Evolutionary conservation across 2,329 filamentous ascomycete genomes (phyloP).

Genomic region (Metarhizium robertsii): DNA sequence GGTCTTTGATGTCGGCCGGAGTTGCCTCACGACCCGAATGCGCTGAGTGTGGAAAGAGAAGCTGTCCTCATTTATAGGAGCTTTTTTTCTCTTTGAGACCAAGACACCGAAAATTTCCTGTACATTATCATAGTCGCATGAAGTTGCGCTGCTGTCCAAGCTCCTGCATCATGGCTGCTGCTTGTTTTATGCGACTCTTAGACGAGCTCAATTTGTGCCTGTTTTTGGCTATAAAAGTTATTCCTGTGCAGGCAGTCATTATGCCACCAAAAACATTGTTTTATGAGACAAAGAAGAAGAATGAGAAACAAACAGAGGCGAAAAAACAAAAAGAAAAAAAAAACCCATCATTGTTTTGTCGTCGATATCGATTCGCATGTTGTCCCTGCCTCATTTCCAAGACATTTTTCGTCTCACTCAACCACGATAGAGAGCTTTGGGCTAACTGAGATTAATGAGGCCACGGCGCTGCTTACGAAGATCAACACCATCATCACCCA

Average conservation of each 20-base stretch:
- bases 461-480: slow-evolving; percentile 52
- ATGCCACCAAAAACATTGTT: slow-evolving; percentile 4
- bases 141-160: slow-evolving; percentile 31
- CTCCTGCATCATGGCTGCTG: slow-evolving; percentile 22
- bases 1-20: slow-evolving; percentile 3
- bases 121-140: slow-evolving; percentile 45
- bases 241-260: slow-evolving; percentile 16
- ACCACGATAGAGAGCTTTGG: neutral
- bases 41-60: slow-evolving; percentile 4
- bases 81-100: slow-evolving; percentile 2
- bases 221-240: slow-evolving; percentile 22
- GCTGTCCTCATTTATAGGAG: neutral
- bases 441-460: slow-evolving; percentile 28
- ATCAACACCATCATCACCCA: slow-evolving; percentile 59
- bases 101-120: slow-evolving; percentile 27
- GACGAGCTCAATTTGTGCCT: slow-evolving; percentile 25
- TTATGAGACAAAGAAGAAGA: slow-evolving; percentile 1
- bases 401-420: neutral
- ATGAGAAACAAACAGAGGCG: neutral
- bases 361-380: slow-evolving; percentile 1
- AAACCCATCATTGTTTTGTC: neutral
- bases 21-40: slow-evolving; percentile 5
- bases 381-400: neutral
- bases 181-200: slow-evolving; percentile 24
- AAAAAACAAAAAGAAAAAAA: neutral